phyloP scores from a whole-genome alignment of 495 filamentous ascomycete genomes.

The Neurospora sp. region DNA sequence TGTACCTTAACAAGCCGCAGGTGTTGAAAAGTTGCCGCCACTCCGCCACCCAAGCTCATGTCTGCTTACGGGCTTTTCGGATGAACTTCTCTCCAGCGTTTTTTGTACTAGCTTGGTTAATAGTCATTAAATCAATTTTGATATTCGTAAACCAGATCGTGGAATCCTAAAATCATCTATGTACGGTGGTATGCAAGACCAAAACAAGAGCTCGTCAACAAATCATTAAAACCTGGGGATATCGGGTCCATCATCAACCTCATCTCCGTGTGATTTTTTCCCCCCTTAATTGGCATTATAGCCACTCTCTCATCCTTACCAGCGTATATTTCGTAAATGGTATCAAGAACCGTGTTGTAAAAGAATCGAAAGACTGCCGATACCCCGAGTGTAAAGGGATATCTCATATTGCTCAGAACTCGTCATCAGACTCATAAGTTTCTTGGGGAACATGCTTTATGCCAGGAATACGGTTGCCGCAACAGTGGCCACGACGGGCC shows the following conservation, averaged over 20 bases:
- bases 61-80: background rate
- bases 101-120: background rate
- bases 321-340: background rate
- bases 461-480: slow-evolving; percentile 40
- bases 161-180: background rate
- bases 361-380: background rate
- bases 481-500: slow-evolving; percentile 45
- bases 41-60: background rate
- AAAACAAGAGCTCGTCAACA: background rate
- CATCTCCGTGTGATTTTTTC: background rate
- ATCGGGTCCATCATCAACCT: background rate
- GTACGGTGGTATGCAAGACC: background rate
- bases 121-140: background rate
- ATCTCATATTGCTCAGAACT: background rate
- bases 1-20: background rate
- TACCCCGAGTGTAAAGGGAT: background rate
- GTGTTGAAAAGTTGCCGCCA: background rate
- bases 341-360: background rate
- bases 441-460: slow-evolving; percentile 9
- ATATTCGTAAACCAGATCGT: background rate
- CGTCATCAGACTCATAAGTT: background rate
- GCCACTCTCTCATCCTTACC: background rate
- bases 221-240: background rate
- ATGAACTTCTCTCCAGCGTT: background rate
- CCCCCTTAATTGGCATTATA: background rate